A percentile compares a stretch with the other conserved stretches of the same genome.
phyloP scores from a whole-genome alignment of 202 grass and related monocot genomes.

The Brachypodium distachyon region DNA sequence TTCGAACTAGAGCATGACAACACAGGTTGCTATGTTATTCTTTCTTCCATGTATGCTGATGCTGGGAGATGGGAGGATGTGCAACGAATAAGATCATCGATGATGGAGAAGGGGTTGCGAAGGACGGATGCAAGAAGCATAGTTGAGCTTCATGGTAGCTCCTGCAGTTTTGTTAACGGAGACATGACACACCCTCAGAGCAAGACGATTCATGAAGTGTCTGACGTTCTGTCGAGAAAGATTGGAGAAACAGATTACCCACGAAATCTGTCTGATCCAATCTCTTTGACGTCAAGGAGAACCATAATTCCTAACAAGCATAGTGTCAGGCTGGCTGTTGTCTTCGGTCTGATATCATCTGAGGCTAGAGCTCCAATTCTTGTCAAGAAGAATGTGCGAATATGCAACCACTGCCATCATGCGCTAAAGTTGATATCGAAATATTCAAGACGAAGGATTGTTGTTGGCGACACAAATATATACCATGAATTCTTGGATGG shows the following conservation, averaged over 20 bases:
- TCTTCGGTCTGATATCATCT: conserved; percentile 69
- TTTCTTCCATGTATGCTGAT: conserved; percentile 78
- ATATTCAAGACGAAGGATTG: conserved; percentile 47
- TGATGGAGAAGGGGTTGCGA: conserved; percentile 56
- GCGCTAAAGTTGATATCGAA: conserved; percentile 72
- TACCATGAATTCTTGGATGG: conserved; percentile 77
- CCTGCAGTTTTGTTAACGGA: conserved; percentile 63
- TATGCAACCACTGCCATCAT: conserved; percentile 70
- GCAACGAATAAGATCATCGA: conserved; percentile 45
- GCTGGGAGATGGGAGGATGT: conserved; percentile 59
- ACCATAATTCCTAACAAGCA: conserved; percentile 45
- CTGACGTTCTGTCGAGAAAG: conserved; percentile 46
- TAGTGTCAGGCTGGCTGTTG: conserved; percentile 61
- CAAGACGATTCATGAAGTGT: conserved; percentile 48
- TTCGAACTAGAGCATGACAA: conserved; percentile 76
- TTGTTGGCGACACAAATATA: conserved; percentile 67
- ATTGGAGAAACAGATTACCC: conserved; percentile 31
- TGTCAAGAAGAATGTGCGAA: conserved; percentile 86
- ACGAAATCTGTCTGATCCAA: conserved; percentile 4
- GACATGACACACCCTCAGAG: conserved; percentile 47
- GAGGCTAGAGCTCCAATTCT: conserved; percentile 47
- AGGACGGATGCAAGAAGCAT: conserved; percentile 48
- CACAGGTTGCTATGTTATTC: conserved; percentile 74
- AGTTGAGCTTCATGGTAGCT: conserved; percentile 42
- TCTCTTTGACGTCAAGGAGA: conserved; percentile 10